Evolutionary conservation across 2,329 filamentous ascomycete species (phyloP).

Genomic region (Colletotrichum coccodes): DNA sequence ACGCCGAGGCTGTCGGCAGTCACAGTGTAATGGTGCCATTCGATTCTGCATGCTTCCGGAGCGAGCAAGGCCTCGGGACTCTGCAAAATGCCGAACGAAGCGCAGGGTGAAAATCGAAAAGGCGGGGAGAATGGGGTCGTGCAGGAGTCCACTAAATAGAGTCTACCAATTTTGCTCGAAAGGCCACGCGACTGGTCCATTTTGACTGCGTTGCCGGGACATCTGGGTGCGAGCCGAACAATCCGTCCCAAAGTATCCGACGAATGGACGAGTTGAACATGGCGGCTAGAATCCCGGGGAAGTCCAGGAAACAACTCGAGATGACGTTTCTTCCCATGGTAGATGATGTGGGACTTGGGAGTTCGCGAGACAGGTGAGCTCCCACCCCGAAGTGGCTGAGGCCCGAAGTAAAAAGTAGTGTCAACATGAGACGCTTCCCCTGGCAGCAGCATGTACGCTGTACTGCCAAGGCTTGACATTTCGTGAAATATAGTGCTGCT

Average conservation of each 20-base stretch:
- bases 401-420: neutral
- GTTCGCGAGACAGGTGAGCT: neutral
- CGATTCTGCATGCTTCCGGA: neutral
- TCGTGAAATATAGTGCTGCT: constrained; percentile 12
- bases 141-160: constrained; percentile 25
- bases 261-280: neutral
- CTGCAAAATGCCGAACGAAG: neutral
- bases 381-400: neutral
- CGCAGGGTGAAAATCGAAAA: neutral
- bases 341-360: neutral
- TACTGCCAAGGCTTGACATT: constrained; percentile 15
- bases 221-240: neutral
- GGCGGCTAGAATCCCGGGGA: neutral
- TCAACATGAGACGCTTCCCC: constrained; percentile 26
- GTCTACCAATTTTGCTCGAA: neutral
- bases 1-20: neutral
- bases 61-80: neutral
- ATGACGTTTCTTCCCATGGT: neutral
- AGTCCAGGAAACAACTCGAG: neutral
- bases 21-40: neutral
- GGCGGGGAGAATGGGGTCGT: constrained; percentile 7
- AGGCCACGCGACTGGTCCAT: neutral
- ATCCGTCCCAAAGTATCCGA: neutral
- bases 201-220: neutral
- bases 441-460: neutral